Evolutionary conservation across 2,329 filamentous ascomycete species (phyloP), one percentile per base, ranked within the genome.

Genomic region (Madurella fahalii): DNA sequence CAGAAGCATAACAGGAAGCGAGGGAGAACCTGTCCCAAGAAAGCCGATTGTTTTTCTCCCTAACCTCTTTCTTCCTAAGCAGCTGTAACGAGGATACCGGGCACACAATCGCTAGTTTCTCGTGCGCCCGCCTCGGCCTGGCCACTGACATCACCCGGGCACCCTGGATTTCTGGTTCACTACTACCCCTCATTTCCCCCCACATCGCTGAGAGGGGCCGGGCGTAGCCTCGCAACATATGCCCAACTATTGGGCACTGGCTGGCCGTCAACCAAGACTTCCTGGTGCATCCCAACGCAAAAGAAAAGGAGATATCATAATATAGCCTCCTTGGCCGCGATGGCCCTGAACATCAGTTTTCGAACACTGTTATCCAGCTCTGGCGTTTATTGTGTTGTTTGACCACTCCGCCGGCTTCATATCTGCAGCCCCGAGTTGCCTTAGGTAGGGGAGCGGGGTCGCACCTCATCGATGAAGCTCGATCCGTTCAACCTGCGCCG

Each of bases 1-100:
- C 50, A 30, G 17, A 11, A 51, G 30, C 42, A 57, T 31, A 34
- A 32, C 18, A 44, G 50, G 18, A 20, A 53, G 25, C 16, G n/a
- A 9, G 20, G 50, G 37, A 34, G 40, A 48, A 54, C 51, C 40
- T 60, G 60, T 63, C 61, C 60, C 61, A 63, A 54, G 61, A 48
- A 31, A 44, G 40, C 40, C 50, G 48, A 40, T 50, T 43, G 53
- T 54, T 61, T 61, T 57, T 41, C 25, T 25, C 37, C 13, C 13
- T 37, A 37, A 40, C 32, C 16, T 40, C 42, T 51, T 52, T 53
- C 50, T 48, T 44, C 43, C 16, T 40, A 25, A 40, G 34, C 20
- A 31, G 17, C 16, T 50, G 39, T 17, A 40, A 42, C 37, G 46
- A 37, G 34, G 43, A 49, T 39, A 50, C 13, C 17, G 50, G 25